These are phyloP conservation scores for Aegilops tauschii DNA, from an alignment of 176 grass and related monocot species.

Conservation along the genomic window DNA sequence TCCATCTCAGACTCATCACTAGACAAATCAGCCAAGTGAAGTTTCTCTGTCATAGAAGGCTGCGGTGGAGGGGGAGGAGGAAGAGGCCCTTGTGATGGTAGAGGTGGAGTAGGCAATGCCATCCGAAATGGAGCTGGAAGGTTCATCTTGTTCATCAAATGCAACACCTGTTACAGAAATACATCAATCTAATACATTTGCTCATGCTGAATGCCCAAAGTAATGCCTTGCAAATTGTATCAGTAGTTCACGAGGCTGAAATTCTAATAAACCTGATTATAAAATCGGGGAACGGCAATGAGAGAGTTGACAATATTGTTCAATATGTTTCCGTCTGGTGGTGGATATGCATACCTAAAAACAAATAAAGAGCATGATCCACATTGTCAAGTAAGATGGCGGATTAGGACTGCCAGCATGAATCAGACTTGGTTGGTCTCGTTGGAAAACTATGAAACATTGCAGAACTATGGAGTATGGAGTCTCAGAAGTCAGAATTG, in stretches of 20 bases:
- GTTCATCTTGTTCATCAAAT: constrained; percentile 99
- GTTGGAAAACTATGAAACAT: not conserved
- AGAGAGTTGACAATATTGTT: constrained; percentile 88
- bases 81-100: constrained; percentile 51
- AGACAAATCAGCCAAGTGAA: constrained; percentile 52
- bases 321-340: constrained; percentile 93
- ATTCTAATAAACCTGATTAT: constrained; percentile 72
- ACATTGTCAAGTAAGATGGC: not conserved
- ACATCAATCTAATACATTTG: constrained; percentile 20
- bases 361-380: not conserved
- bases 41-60: constrained; percentile 28
- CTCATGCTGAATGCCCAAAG: not conserved
- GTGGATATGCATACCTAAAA: constrained; percentile 87
- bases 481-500: not conserved
- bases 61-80: constrained; percentile 47
- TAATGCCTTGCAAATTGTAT: constrained; percentile 7
- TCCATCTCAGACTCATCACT: constrained; percentile 97
- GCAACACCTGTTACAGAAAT: constrained; percentile 61
- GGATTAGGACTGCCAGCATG: not conserved
- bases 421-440: not conserved
- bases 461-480: not conserved
- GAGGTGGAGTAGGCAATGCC: constrained; percentile 84
- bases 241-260: not conserved
- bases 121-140: constrained; percentile 97
- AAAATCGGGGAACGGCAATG: constrained; percentile 91